Percentiles rank a stretch among this genome's conserved stretches.
Evolutionary conservation across 2,329 filamentous ascomycete genomes (phyloP).

Genomic region (Plectosphaerella sp.): DNA sequence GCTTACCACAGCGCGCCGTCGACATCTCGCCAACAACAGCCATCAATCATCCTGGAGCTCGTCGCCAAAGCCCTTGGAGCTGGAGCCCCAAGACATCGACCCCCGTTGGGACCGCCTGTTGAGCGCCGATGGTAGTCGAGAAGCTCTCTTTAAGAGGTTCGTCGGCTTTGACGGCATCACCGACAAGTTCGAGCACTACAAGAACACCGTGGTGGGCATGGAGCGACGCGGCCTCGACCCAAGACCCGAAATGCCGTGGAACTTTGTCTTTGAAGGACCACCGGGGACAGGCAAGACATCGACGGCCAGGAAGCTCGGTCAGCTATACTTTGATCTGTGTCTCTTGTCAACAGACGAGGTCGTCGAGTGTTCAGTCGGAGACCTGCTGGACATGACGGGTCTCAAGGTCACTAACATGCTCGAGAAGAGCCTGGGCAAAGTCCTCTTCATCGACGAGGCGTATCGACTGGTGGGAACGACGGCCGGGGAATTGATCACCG

Average conservation of each 20-base stretch:
- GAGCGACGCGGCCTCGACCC: conserved; percentile 48
- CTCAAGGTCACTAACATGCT: conserved; percentile 48
- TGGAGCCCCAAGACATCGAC: too few species aligned
- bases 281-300: conserved; percentile 58
- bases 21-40: conserved; percentile 13
- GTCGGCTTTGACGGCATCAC: too few species aligned
- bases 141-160: too few species aligned
- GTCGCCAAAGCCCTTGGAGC: too few species aligned
- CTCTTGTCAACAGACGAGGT: conserved; percentile 48
- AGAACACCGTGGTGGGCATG: conserved; percentile 37
- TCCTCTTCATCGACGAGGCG: conserved; percentile 54
- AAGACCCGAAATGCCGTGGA: conserved; percentile 44
- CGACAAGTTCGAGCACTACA: too few species aligned
- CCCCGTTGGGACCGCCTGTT: too few species aligned
- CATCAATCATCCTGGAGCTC: too few species aligned
- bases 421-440: conserved; percentile 47
- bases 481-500: conserved; percentile 3
- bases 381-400: conserved; percentile 53
- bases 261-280: conserved; percentile 53
- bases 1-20: conserved; percentile 24
- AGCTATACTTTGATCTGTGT: conserved; percentile 55
- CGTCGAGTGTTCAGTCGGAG: conserved; percentile 47
- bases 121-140: too few species aligned
- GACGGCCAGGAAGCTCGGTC: conserved; percentile 51
- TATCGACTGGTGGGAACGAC: conserved; percentile 35